Conservation (phyloP, 345 rosid species). For the Microthlaspi erraticum region DNA sequence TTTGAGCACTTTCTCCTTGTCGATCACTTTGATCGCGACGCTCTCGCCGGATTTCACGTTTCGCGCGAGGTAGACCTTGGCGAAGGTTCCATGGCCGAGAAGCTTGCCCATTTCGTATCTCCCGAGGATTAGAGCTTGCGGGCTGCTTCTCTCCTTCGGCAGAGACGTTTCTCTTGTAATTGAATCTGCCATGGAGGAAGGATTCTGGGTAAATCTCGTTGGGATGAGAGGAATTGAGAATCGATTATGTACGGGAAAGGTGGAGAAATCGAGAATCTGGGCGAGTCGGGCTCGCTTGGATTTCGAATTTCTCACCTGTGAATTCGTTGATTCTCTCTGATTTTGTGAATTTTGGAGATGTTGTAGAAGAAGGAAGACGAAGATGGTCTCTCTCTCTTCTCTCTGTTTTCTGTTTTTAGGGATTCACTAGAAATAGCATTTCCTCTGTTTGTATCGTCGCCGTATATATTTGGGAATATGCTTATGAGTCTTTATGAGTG, state of each 20-base stretch:
- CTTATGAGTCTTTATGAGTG: slow-evolving; percentile 9
- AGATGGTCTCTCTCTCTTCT: slow-evolving; percentile 23
- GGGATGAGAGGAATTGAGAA: not conserved
- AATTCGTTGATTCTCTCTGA: slow-evolving; percentile 24
- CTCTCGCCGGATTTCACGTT: slow-evolving; percentile 54
- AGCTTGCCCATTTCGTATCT: slow-evolving; percentile 75
- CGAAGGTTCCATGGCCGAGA: slow-evolving; percentile 90
- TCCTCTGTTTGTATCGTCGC: slow-evolving; percentile 29
- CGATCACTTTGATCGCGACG: slow-evolving; percentile 83
- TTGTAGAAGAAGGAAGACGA: slow-evolving; percentile 3
- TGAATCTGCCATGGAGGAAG: slow-evolving; percentile 29
- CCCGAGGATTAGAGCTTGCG: slow-evolving; percentile 64
- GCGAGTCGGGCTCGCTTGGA: slow-evolving; percentile 44
- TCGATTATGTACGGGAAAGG: not conserved
- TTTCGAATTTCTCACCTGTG: slow-evolving; percentile 34
- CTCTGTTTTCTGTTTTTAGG: slow-evolving; percentile 23
- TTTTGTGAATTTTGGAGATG: slow-evolving; percentile 11
- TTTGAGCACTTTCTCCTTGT: slow-evolving; percentile 71
- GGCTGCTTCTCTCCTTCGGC: slow-evolving; percentile 40
- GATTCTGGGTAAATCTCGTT: not conserved
- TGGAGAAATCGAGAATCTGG: slow-evolving; percentile 44
- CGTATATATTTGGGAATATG: slow-evolving; percentile 41
- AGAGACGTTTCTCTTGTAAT: slow-evolving; percentile 11
- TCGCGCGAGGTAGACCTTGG: slow-evolving; percentile 83
- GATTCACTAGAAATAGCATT: slow-evolving; percentile 36